phyloP scores from a whole-genome alignment of 2,329 filamentous ascomycete species.

The Boeremia exigua region DNA sequence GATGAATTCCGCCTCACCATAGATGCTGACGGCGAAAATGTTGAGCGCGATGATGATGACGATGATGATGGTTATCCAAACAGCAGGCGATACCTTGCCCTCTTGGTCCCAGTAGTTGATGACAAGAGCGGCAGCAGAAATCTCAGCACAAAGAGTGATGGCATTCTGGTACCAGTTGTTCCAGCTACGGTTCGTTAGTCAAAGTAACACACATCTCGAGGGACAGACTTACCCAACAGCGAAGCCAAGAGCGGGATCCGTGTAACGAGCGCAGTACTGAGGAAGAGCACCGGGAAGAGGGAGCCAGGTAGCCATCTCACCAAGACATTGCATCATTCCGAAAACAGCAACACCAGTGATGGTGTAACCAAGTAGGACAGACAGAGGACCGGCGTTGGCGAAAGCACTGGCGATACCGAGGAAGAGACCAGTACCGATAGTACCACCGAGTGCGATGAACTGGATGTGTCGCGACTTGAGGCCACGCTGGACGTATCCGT shows the following conservation, averaged over 20 bases:
- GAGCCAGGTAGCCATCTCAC: constrained; percentile 52
- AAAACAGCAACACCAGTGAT: constrained; percentile 45
- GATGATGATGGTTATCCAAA: constrained; percentile 47
- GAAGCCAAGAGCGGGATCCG: constrained; percentile 53
- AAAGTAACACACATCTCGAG: neutral
- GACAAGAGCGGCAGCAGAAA: constrained; percentile 43
- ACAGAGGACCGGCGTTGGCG: constrained; percentile 42
- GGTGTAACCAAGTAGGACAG: constrained; percentile 46
- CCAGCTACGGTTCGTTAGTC: constrained; percentile 16
- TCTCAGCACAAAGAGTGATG: constrained; percentile 46
- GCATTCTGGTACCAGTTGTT: constrained; percentile 42
- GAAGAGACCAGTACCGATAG: constrained; percentile 54
- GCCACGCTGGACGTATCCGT: constrained; percentile 59
- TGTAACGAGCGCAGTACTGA: constrained; percentile 48
- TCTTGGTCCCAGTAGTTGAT: constrained; percentile 44
- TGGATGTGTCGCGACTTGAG: constrained; percentile 63
- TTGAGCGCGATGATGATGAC: constrained; percentile 43
- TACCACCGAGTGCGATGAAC: constrained; percentile 66
- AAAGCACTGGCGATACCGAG: constrained; percentile 44
- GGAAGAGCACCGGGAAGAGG: constrained; percentile 48
- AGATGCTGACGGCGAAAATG: constrained; percentile 46
- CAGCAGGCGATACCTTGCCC: constrained; percentile 36
- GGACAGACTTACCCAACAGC: constrained; percentile 13
- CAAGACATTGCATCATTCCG: constrained; percentile 52
- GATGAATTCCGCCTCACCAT: constrained; percentile 56